These are phyloP conservation scores for Trichosporon ovoides DNA, from an alignment of 1,284 basidiomycete genomes.

Conservation along the genomic window DNA sequence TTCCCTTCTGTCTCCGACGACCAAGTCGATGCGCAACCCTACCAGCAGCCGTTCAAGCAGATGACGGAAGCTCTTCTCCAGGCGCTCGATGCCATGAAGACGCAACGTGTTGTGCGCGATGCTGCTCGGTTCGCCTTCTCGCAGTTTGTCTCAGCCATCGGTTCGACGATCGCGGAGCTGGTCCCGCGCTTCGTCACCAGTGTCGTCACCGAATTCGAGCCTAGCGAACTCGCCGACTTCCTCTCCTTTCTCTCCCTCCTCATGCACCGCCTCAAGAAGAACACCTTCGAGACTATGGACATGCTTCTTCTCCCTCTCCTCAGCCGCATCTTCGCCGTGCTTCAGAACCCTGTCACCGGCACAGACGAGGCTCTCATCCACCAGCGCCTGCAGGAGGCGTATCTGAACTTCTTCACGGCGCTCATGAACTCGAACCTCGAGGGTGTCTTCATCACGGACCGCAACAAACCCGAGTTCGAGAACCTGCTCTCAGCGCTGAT, in stretches of 20 bases:
- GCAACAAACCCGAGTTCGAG: conserved; percentile 75
- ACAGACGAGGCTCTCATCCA: conserved; percentile 86
- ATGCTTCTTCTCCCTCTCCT: conserved; percentile 82
- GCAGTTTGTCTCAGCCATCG: conserved; percentile 83
- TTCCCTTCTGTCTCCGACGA: conserved; percentile 81
- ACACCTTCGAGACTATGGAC: conserved; percentile 66
- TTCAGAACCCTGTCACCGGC: conserved; percentile 77
- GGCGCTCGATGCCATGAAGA: conserved; percentile 80
- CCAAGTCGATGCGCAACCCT: conserved; percentile 66
- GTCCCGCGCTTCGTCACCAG: conserved; percentile 66
- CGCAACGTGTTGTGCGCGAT: conserved; percentile 81
- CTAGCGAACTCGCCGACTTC: conserved; percentile 89
- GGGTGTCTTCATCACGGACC: conserved; percentile 66
- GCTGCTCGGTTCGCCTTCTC: conserved; percentile 92
- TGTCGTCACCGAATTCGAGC: conserved; percentile 84
- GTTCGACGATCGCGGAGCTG: conserved; percentile 57
- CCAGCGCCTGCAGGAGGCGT: conserved; percentile 82
- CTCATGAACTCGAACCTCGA: conserved; percentile 77
- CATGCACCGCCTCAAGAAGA: conserved; percentile 76
- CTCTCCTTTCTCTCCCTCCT: conserved; percentile 88
- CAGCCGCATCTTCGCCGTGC: conserved; percentile 71
- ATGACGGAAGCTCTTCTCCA: conserved; percentile 85
- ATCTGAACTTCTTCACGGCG: conserved; percentile 75
- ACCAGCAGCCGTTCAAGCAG: conserved; percentile 74
- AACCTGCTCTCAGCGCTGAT: conserved; percentile 63